Percentiles rank a stretch among this genome's conserved stretches.
These are phyloP conservation scores for Gautieria morchelliformis DNA, from an alignment of 768 basidiomycete species.

Conservation along the genomic window DNA sequence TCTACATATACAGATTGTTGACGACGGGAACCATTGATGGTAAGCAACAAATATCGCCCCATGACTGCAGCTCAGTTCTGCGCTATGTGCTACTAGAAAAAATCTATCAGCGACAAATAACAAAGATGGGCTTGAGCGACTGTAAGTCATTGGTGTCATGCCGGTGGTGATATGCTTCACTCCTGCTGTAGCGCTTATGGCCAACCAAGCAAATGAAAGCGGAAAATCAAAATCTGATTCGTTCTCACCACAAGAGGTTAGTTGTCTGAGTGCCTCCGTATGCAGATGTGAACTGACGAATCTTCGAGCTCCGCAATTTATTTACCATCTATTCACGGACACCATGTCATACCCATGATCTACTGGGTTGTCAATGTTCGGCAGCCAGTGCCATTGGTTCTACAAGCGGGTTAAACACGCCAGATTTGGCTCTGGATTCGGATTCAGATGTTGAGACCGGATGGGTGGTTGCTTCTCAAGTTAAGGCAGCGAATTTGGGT, in stretches of 20 bases:
- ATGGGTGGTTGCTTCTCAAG: constrained; percentile 58
- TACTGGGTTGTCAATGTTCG: constrained; percentile 72
- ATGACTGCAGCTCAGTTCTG: background rate
- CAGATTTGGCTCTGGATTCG: constrained; percentile 19
- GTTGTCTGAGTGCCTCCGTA: constrained; percentile 17
- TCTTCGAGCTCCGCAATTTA: constrained; percentile 72
- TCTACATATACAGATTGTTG: constrained; percentile 82
- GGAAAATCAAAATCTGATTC: constrained; percentile 68
- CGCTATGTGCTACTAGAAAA: constrained; percentile 46
- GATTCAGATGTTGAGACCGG: constrained; percentile 25
- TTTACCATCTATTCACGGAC: constrained; percentile 80
- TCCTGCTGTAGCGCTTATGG: constrained; percentile 50
- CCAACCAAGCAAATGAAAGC: constrained; percentile 34
- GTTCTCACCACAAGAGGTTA: constrained; percentile 77
- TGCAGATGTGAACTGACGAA: constrained; percentile 3
- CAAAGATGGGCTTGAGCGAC: constrained; percentile 83
- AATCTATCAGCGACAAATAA: constrained; percentile 89
- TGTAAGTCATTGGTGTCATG: constrained; percentile 40
- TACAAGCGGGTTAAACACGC: constrained; percentile 17
- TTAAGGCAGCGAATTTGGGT: constrained; percentile 39
- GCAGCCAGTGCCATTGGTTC: constrained; percentile 9
- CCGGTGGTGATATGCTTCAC: constrained; percentile 6
- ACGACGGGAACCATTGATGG: constrained; percentile 90
- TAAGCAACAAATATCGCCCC: constrained; percentile 13
- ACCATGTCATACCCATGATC: constrained; percentile 84